Percentiles rank a stretch among this genome's conserved stretches.
Conservation (phyloP, 768 basidiomycete species). For the Collybia sordida region DNA sequence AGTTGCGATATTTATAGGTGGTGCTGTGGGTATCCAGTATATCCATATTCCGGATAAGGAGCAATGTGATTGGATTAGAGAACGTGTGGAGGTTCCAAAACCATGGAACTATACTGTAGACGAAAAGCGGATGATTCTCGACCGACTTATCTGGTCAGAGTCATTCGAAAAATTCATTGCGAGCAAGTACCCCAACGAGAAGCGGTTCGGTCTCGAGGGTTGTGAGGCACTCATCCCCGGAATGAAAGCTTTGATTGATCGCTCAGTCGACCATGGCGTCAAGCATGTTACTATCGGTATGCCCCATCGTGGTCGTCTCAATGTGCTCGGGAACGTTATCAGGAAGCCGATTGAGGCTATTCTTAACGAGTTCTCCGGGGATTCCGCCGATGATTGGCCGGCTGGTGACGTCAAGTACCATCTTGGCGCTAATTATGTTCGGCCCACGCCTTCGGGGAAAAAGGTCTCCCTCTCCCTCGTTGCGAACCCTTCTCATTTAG, state of each 20-base stretch:
- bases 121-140: slow-evolving; percentile 98
- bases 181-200: slow-evolving; percentile 98
- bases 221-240: slow-evolving; percentile 97
- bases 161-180: slow-evolving; percentile 99
- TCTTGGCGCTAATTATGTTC: slow-evolving; percentile 97
- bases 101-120: slow-evolving; percentile 98
- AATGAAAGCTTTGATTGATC: slow-evolving; percentile 99
- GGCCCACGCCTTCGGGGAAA: slow-evolving; percentile 97
- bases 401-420: slow-evolving; percentile 99
- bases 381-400: slow-evolving; percentile 68
- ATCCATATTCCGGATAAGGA: slow-evolving; percentile 97
- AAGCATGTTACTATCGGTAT: slow-evolving; percentile 98
- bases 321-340: slow-evolving; percentile 97
- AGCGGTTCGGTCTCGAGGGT: slow-evolving; percentile 98
- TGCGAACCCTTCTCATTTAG: slow-evolving; percentile 97
- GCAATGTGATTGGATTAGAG: slow-evolving; percentile 99
- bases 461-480: slow-evolving; percentile 96
- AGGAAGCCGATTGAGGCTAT: slow-evolving; percentile 98
- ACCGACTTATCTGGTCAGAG: slow-evolving; percentile 99
- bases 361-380: slow-evolving; percentile 92
- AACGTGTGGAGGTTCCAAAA: slow-evolving; percentile 91
- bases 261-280: slow-evolving; percentile 94
- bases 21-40: slow-evolving; percentile 88
- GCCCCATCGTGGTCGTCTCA: slow-evolving; percentile 98
- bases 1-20: slow-evolving; percentile 46